Evolutionary conservation across 2,329 filamentous ascomycete species (phyloP).

Genomic region (Salinomyces thailandicus): DNA sequence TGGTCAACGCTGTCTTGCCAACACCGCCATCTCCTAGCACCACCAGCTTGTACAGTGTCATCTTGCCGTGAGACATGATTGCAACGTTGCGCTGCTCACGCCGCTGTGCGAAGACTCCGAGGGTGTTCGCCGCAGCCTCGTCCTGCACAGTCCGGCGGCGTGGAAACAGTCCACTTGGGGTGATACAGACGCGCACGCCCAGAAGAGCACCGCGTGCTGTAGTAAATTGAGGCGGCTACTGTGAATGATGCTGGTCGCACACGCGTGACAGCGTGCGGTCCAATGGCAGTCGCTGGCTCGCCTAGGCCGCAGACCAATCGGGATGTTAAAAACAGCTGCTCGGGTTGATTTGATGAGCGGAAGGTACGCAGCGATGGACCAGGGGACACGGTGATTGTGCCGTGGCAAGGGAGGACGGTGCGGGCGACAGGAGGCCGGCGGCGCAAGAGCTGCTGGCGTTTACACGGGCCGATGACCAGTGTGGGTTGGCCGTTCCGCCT

Average conservation of each 20-base stretch:
- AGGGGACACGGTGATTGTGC: no score
- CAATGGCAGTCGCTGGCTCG: not conserved
- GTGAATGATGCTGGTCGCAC: not conserved
- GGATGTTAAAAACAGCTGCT: not conserved
- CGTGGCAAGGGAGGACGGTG: no score
- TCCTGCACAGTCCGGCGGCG: slow-evolving; percentile 15
- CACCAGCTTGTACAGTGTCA: slow-evolving; percentile 68
- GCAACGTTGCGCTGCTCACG: slow-evolving; percentile 5
- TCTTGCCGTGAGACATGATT: slow-evolving; percentile 28
- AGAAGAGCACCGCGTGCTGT: slow-evolving; percentile 31
- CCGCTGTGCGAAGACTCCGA: not conserved
- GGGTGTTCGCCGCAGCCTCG: slow-evolving; percentile 1
- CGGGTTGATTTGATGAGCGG: no score
- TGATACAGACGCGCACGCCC: slow-evolving; percentile 22
- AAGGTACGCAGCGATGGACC: no score
- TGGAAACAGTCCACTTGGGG: slow-evolving; percentile 33
- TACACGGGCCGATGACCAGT: no score
- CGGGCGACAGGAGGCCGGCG: no score
- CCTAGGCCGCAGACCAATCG: not conserved
- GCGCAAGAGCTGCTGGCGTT: no score
- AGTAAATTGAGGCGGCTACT: not conserved
- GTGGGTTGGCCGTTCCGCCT: no score
- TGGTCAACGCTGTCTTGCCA: slow-evolving; percentile 97
- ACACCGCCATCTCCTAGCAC: slow-evolving; percentile 97
- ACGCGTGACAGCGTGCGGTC: not conserved